A percentile compares a stretch with the other conserved stretches of the same genome.
phyloP scores from a whole-genome alignment of 1,284 basidiomycete species.

The Mycosarcoma mackinlayi region DNA sequence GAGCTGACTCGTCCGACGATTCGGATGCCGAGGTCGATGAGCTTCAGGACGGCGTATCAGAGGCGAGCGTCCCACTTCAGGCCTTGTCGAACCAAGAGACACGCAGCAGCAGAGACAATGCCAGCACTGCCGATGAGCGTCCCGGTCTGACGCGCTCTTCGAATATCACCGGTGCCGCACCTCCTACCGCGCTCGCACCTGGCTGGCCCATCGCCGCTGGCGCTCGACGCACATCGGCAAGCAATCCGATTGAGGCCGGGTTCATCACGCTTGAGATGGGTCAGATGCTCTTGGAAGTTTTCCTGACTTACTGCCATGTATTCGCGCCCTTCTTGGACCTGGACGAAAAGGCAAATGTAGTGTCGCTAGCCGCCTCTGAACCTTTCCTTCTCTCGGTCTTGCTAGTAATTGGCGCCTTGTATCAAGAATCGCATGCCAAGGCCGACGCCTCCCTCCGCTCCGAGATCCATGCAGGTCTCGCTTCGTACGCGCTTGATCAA shows the following conservation, averaged over 20 bases:
- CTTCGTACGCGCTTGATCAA: conserved; percentile 22
- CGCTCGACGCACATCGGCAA: neutral
- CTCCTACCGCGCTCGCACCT: neutral
- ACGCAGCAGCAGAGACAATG: conserved; percentile 9
- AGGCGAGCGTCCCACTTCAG: conserved; percentile 35
- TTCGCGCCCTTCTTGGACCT: conserved; percentile 44
- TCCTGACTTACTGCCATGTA: conserved; percentile 40
- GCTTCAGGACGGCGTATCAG: conserved; percentile 41
- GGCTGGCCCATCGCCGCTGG: conserved; percentile 6
- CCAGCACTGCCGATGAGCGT: conserved; percentile 10
- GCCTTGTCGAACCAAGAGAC: conserved; percentile 16
- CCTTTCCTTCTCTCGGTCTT: conserved; percentile 41
- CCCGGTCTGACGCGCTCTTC: neutral
- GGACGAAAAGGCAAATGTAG: conserved; percentile 16
- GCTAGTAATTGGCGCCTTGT: conserved; percentile 29
- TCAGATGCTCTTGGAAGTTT: conserved; percentile 36
- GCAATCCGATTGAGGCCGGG: conserved; percentile 30
- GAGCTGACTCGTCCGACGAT: conserved; percentile 29
- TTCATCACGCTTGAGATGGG: conserved; percentile 35
- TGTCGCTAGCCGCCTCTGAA: conserved; percentile 15
- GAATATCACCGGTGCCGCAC: neutral
- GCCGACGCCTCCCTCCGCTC: conserved; percentile 9
- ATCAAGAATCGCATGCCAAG: conserved; percentile 29
- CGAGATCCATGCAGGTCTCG: conserved; percentile 24
- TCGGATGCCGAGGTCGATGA: conserved; percentile 48